Evolutionary conservation across 2,329 filamentous ascomycete species (phyloP).

Genomic region (Metarhizium guizhouense): DNA sequence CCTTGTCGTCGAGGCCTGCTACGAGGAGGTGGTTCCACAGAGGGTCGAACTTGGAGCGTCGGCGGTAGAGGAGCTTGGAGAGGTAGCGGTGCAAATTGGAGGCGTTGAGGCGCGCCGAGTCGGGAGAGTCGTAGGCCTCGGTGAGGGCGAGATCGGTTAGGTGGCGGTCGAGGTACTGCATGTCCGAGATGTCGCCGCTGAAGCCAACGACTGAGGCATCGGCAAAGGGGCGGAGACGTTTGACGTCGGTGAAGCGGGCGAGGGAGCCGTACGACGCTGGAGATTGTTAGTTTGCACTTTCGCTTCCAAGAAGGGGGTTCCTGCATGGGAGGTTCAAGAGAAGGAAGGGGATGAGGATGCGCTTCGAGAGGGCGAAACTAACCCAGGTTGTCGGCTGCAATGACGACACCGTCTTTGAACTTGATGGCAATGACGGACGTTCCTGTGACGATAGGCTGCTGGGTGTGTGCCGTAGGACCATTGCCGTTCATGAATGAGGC

Average conservation of each 20-base stretch:
- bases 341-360: not conserved
- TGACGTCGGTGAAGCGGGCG: conserved; percentile 92
- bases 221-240: conserved; percentile 87
- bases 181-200: conserved; percentile 94
- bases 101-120: conserved; percentile 57
- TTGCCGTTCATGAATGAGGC: conserved; percentile 66
- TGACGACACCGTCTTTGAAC: conserved; percentile 92
- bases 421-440: conserved; percentile 93
- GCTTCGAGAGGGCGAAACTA: conserved; percentile 18
- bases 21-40: conserved; percentile 95
- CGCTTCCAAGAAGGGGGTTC: not conserved
- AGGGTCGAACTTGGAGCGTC: conserved; percentile 91
- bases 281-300: not conserved
- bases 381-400: conserved; percentile 96
- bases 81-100: conserved; percentile 96
- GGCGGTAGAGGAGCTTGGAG: conserved; percentile 89
- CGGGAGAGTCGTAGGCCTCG: conserved; percentile 64
- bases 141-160: conserved; percentile 78
- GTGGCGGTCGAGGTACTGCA: conserved; percentile 95
- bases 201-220: conserved; percentile 80
- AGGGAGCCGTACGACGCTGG: conserved; percentile 94
- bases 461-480: conserved; percentile 75
- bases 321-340: not conserved
- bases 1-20: conserved; percentile 72
- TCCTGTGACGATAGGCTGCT: conserved; percentile 88